These are phyloP conservation scores for Hydrangea macrophylla DNA, from an alignment of 148 eudicot species.

Conservation along the genomic window DNA sequence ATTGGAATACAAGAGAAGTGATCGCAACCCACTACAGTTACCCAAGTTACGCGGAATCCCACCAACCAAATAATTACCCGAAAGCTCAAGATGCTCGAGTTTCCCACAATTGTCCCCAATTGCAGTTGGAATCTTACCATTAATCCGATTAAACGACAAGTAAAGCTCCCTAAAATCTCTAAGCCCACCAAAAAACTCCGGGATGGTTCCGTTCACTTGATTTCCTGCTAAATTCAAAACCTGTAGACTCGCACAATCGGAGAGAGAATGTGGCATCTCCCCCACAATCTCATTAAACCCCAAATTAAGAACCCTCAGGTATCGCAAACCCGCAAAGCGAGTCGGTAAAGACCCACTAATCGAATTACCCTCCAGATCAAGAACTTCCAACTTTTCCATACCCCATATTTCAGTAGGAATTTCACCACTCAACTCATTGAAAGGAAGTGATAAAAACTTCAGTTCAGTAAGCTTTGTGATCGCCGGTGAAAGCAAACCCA, in stretches of 20 bases:
- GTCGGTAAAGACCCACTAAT: conserved; percentile 34
- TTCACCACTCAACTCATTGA: conserved; percentile 43
- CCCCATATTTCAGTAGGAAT: conserved; percentile 39
- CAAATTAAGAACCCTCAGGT: conserved; percentile 51
- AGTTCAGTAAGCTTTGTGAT: conserved; percentile 43
- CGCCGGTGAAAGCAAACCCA: conserved; percentile 31
- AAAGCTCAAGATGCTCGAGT: conserved; percentile 53
- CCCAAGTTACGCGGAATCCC: conserved; percentile 40
- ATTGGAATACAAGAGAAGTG: conserved; percentile 45
- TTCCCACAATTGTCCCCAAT: conserved; percentile 49
- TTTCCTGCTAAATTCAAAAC: conserved; percentile 64
- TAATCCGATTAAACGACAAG: conserved; percentile 51
- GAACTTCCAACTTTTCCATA: conserved; percentile 51
- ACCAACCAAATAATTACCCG: conserved; percentile 35
- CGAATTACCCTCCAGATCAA: conserved; percentile 54
- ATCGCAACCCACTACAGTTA: conserved; percentile 38
- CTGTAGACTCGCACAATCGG: conserved; percentile 36
- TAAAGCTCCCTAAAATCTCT: conserved; percentile 45
- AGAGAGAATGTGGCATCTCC: conserved; percentile 47
- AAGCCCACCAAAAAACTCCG: conserved; percentile 41
- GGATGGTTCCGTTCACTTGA: conserved; percentile 49
- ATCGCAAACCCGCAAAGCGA: conserved; percentile 32
- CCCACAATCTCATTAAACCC: conserved; percentile 58
- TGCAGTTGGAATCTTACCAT: conserved; percentile 43
- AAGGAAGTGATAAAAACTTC: conserved; percentile 43